Conservation (phyloP, 2,329 filamentous ascomycete genomes). For the Exophiala spinifera region DNA sequence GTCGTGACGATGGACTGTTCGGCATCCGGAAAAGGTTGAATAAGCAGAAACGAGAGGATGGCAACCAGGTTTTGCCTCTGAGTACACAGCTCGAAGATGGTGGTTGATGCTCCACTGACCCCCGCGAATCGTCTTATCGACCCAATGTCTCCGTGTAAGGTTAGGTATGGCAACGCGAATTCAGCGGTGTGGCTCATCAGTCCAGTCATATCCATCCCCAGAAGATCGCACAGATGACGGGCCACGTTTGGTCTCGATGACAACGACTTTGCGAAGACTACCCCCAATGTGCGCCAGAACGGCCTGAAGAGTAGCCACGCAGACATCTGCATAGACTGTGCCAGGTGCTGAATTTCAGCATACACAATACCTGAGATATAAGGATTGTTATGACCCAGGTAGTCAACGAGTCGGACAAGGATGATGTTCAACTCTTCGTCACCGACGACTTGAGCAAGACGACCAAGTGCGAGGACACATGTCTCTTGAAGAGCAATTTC, state of each 20-base stretch:
- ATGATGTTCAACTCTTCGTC: constrained; percentile 86
- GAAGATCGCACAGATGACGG: constrained; percentile 73
- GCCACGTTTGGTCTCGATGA: constrained; percentile 76
- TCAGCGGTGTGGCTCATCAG: constrained; percentile 74
- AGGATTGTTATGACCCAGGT: constrained; percentile 77
- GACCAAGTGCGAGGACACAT: constrained; percentile 80
- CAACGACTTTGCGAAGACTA: constrained; percentile 78
- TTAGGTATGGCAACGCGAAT: constrained; percentile 80
- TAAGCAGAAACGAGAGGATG: constrained; percentile 57
- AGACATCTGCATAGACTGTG: constrained; percentile 60
- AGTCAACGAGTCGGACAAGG: constrained; percentile 78
- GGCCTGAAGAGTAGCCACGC: constrained; percentile 72
- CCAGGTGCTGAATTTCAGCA: constrained; percentile 69
- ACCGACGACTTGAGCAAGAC: constrained; percentile 70
- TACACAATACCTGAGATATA: constrained; percentile 79
- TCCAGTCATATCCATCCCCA: constrained; percentile 67
- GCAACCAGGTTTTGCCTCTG: constrained; percentile 55
- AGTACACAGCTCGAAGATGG: constrained; percentile 60
- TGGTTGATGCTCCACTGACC: constrained; percentile 54
- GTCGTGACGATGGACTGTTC: constrained; percentile 67
- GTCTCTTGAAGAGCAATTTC: constrained; percentile 72
- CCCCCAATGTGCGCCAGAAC: constrained; percentile 84
- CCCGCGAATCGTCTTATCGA: constrained; percentile 78
- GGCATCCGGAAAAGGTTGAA: constrained; percentile 61
- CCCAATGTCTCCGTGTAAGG: constrained; percentile 72